phyloP scores from a whole-genome alignment of 139 green algal genomes.

The Chara braunii region DNA sequence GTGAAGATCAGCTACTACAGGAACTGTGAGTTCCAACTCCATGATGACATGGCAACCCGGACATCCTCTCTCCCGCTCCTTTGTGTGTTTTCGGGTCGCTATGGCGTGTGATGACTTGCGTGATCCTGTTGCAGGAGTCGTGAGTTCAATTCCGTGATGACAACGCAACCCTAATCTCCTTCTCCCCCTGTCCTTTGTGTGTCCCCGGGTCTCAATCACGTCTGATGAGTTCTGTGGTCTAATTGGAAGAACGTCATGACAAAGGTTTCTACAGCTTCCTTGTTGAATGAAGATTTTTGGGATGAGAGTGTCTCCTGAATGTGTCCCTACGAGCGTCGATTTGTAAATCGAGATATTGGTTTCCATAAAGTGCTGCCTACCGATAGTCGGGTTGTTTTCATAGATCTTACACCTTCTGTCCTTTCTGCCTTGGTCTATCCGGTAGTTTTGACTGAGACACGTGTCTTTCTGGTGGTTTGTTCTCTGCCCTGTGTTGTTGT shows the following conservation, averaged over 20 bases:
- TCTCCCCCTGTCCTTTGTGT: neutral
- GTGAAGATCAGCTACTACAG: constrained; percentile 32
- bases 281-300: too few species aligned
- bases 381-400: neutral
- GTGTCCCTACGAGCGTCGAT: neutral
- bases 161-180: neutral
- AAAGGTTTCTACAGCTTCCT: too few species aligned
- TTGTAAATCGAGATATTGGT: neutral
- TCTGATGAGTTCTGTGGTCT: too few species aligned
- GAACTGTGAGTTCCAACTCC: constrained; percentile 39
- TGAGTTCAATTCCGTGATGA: neutral
- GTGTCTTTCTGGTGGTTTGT: neutral
- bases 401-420: neutral
- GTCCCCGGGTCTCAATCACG: neutral
- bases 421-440: neutral
- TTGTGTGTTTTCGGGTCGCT: constrained; percentile 1
- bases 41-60: too few species aligned
- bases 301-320: too few species aligned
- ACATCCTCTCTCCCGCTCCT: neutral
- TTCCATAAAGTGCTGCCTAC: neutral
- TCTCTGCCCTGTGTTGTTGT: too few species aligned
- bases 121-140: neutral
- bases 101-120: neutral
- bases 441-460: neutral
- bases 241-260: too few species aligned